Evolutionary conservation across 2,329 filamentous ascomycete species (phyloP).

Genomic region (Nemania diffusa): DNA sequence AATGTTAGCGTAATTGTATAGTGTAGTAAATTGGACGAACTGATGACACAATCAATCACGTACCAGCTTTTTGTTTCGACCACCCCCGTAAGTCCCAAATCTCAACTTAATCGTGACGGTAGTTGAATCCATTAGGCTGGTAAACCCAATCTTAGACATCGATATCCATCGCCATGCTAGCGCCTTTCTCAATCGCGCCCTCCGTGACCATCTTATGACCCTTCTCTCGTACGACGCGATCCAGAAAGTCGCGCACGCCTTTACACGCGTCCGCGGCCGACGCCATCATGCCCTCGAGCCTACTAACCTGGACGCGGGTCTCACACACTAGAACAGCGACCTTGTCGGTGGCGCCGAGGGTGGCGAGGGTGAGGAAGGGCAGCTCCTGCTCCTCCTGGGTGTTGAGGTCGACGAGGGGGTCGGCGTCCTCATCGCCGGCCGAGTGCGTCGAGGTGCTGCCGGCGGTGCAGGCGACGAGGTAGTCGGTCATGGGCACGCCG

Average conservation of each 20-base stretch:
- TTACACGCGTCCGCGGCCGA: constrained; percentile 93
- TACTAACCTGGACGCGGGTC: constrained; percentile 81
- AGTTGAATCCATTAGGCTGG: not conserved
- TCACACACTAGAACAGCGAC: constrained; percentile 87
- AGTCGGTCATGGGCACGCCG: constrained; percentile 93
- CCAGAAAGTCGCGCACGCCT: constrained; percentile 82
- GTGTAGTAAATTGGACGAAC: constrained; percentile 22
- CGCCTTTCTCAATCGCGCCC: constrained; percentile 61
- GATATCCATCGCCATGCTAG: constrained; percentile 62
- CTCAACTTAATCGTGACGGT: not conserved
- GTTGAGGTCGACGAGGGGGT: constrained; percentile 84
- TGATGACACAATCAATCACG: constrained; percentile 25
- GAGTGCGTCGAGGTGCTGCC: constrained; percentile 78
- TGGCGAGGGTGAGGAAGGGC: constrained; percentile 87
- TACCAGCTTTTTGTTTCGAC: constrained; percentile 9
- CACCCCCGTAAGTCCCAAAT: not conserved
- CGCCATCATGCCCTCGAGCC: constrained; percentile 91
- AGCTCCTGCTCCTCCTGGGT: constrained; percentile 85
- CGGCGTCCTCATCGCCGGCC: constrained; percentile 73
- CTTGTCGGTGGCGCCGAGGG: constrained; percentile 77
- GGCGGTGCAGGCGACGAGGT: constrained; percentile 87
- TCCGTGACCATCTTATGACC: constrained; percentile 72
- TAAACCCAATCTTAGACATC: constrained; percentile 47
- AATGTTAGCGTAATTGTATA: constrained; percentile 33
- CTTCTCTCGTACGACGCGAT: constrained; percentile 79